Evolutionary conservation across 495 filamentous ascomycete genomes (phyloP).

Genomic region (Sordaria brevicollis): DNA sequence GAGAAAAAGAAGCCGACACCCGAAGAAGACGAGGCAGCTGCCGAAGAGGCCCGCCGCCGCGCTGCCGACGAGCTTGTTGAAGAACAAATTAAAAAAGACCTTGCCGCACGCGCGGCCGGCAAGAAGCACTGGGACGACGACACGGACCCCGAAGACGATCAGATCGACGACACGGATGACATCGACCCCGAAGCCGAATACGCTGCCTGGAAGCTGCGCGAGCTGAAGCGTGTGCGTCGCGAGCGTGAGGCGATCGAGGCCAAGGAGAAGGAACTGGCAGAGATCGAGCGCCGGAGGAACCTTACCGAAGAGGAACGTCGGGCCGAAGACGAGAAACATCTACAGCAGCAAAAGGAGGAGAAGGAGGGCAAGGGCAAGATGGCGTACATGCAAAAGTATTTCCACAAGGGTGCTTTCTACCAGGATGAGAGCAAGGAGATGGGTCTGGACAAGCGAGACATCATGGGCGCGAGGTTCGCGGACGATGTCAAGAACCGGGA

Average conservation of each 20-base stretch:
- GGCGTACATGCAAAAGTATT: constrained; percentile 90
- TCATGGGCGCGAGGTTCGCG: constrained; percentile 68
- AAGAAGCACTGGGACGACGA: constrained; percentile 86
- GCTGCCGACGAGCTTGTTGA: constrained; percentile 72
- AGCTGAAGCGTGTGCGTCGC: constrained; percentile 77
- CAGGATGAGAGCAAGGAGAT: constrained; percentile 64
- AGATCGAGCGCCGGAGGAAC: constrained; percentile 79
- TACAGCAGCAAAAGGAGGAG: constrained; percentile 75
- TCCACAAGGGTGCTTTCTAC: constrained; percentile 94
- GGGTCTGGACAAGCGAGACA: constrained; percentile 63
- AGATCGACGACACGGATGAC: constrained; percentile 79
- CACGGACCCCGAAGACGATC: constrained; percentile 56
- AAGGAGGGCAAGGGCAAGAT: constrained; percentile 77
- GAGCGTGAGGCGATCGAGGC: constrained; percentile 76
- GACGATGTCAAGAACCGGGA: constrained; percentile 76
- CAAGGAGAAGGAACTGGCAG: constrained; percentile 75
- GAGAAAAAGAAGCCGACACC: constrained; percentile 5
- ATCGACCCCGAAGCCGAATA: constrained; percentile 82
- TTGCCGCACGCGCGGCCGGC: constrained; percentile 61
- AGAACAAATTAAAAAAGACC: constrained; percentile 72
- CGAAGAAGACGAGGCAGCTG: constrained; percentile 27
- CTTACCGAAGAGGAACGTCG: constrained; percentile 80
- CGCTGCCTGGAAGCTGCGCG: constrained; percentile 88
- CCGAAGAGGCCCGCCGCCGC: constrained; percentile 48
- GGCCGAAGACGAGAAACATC: constrained; percentile 70